A percentile compares a stretch with the other conserved stretches of the same genome.
Conservation (phyloP, 2,329 filamentous ascomycete genomes). For the Nothophaeocryptopus gaeumannii region DNA sequence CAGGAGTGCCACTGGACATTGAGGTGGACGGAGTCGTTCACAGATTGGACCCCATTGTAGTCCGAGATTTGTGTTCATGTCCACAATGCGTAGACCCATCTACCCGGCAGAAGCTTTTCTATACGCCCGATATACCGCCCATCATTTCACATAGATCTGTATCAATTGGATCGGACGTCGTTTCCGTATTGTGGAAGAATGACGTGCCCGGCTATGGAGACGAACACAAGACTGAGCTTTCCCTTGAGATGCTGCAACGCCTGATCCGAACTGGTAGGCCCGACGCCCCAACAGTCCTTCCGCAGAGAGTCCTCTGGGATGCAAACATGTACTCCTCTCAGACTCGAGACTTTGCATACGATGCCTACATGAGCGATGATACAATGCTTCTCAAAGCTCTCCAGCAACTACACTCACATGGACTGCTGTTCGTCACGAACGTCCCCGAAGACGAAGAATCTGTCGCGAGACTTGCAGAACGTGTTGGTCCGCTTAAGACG, state of each 20-base stretch:
- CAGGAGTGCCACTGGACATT: neutral
- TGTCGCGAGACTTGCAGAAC: constrained; percentile 65
- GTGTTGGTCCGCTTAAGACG: constrained; percentile 75
- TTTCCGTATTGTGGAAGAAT: constrained; percentile 57
- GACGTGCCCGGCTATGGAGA: constrained; percentile 49
- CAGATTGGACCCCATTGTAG: constrained; percentile 29
- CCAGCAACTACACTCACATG: constrained; percentile 60
- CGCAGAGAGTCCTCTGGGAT: constrained; percentile 41
- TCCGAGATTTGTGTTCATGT: constrained; percentile 61
- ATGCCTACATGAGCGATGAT: constrained; percentile 65
- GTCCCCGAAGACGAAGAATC: constrained; percentile 58
- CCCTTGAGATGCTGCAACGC: constrained; percentile 9
- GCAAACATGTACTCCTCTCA: constrained; percentile 44
- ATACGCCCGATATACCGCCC: constrained; percentile 60
- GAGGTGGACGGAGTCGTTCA: constrained; percentile 1
- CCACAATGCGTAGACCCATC: constrained; percentile 56
- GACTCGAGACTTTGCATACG: constrained; percentile 63
- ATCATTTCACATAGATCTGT: constrained; percentile 43
- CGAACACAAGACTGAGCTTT: constrained; percentile 42
- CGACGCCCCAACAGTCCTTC: neutral
- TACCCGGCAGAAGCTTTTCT: constrained; percentile 63
- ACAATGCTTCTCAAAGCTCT: constrained; percentile 61
- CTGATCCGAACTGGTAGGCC: constrained; percentile 1
- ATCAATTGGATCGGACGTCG: constrained; percentile 28
- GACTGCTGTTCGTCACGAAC: constrained; percentile 72